Evolutionary conservation across 2,329 filamentous ascomycete genomes (phyloP), one percentile per base, ranked within the genome.

Genomic region (Botrytis aclada): DNA sequence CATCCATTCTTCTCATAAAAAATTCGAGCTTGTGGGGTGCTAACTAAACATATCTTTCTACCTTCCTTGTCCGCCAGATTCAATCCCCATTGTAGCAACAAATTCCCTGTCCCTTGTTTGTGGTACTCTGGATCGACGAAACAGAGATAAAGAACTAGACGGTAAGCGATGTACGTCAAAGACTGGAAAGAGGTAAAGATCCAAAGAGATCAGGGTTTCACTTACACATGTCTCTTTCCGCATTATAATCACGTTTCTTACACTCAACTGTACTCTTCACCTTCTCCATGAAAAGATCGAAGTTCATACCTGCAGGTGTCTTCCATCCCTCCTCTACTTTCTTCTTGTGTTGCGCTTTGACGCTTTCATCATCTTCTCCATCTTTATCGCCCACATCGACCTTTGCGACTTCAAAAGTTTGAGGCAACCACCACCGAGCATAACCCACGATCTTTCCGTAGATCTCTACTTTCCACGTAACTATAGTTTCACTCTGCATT

Each of bases 1-100:
- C 79, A 81, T 25, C 78, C 79, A 69, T 72, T 75, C 56, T 74
- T 77, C 45, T 78, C 75, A 60, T 80, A 79, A 12, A 75, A 71
- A 32, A 43, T 37, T 18, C 73, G 60, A 43, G 70, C 77, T 20
- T 75, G 74, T 18, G 77, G 76, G 18, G 75, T 78, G 72, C 75
- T 77, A 18, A 72, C 61, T 22, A 75, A 39, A 74, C 76, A 78
- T 18, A 77, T 72, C 25, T 70, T 75, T 0, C 70, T 72, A 7
- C 39, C 25, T 41, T 69, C 20, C 32, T 72, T 61, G 60, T 77
- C 74, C 20, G 74, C 76, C 60, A 72, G 70, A n/a, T 61, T 25
- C 1, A 32, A 47, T 18, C 76, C 77, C 69, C 73, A 72, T 51
- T 73, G 7, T 4, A 77, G 58, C 1, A 77, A 56, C n/a, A 70